Conservation (phyloP, 768 basidiomycete genomes). For the Agrocybe chaxingu region DNA sequence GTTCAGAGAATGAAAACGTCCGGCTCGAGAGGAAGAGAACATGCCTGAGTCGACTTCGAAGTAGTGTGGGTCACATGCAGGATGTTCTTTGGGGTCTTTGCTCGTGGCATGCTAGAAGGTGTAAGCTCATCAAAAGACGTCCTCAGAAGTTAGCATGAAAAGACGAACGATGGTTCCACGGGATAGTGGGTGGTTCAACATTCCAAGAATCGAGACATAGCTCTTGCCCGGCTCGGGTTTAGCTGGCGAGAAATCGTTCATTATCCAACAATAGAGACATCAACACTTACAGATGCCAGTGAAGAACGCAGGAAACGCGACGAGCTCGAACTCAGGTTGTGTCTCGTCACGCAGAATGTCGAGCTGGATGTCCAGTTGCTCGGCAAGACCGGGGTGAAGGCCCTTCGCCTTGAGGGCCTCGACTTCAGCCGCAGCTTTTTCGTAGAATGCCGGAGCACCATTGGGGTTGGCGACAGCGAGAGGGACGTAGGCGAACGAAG, state of each 20-base stretch:
- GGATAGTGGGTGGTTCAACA: conserved; percentile 42
- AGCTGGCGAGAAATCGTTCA: conserved; percentile 16
- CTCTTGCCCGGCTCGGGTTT: conserved; percentile 34
- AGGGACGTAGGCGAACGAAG: conserved; percentile 25
- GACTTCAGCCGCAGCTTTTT: conserved; percentile 21
- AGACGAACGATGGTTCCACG: conserved; percentile 44
- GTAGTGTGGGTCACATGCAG: conserved; percentile 38
- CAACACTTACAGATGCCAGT: conserved; percentile 8
- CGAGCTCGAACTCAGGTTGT: no score
- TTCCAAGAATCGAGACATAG: conserved; percentile 35
- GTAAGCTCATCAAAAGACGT: neutral
- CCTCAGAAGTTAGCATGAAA: neutral
- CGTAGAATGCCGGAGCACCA: conserved; percentile 13
- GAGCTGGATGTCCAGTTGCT: no score
- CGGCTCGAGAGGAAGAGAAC: neutral
- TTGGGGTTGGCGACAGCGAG: conserved; percentile 16
- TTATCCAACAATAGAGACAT: neutral
- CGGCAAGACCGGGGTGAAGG: neutral
- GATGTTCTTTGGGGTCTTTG: conserved; percentile 29
- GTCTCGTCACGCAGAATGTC: no score
- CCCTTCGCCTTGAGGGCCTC: conserved; percentile 18
- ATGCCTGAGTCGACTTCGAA: conserved; percentile 39
- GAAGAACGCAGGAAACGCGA: conserved; percentile 14
- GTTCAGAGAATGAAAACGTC: neutral
- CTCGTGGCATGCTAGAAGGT: conserved; percentile 25